Base-by-base conservation (phyloP, 164 flowering plant species). In the Santalum album region DNA sequence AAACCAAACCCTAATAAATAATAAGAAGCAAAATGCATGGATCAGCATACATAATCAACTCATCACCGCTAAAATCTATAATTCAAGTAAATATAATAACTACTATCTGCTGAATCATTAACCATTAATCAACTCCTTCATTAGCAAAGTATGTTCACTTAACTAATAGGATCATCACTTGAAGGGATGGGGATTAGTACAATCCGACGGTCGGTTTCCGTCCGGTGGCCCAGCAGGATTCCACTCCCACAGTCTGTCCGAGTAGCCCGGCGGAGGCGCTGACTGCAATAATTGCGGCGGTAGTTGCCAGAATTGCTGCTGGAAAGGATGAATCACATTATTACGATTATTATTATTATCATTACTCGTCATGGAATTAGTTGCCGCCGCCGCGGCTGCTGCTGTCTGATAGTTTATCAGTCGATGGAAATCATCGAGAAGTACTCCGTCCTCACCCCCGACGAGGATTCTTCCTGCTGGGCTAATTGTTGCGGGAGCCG, bases 221-320 rank as follows among this genome's bases (percentile, higher is more conserved):
- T 72, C 84, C 2, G 80, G 71, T 48, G 14, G 40, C 40, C 2
- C 7, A 9, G 75, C 64, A 26, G 77, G 69, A 63, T 76, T 83
- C 89, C 87, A 86, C 45, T 81, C 87, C 94, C 94, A 83, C 23
- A 83, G 57, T 39, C 78, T 72, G 45, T 82, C 84, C 0, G 78
- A 65, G 62, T 72, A 68, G 34, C 67, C 64, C 12, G 69, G 52
- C 22, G 70, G 71, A 46, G 67, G 49, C n/a, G 66, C 54, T 1
- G 62, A 44, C 15, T 43, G 60, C 0, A 38, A 49, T 9, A 29
- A 29, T 45, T 64, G 69, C 29, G 64, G 12, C 39, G 24, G 39
- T 12, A 55, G n/a, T 3, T 60, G 24, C 1, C 51, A 14, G 53
- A 62, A 62, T 12, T 63, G 69, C 34, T 29, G 34, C 34, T 29